These are phyloP conservation scores for Trichocladium antarcticum DNA, from an alignment of 495 filamentous ascomycete species.

Conservation along the genomic window DNA sequence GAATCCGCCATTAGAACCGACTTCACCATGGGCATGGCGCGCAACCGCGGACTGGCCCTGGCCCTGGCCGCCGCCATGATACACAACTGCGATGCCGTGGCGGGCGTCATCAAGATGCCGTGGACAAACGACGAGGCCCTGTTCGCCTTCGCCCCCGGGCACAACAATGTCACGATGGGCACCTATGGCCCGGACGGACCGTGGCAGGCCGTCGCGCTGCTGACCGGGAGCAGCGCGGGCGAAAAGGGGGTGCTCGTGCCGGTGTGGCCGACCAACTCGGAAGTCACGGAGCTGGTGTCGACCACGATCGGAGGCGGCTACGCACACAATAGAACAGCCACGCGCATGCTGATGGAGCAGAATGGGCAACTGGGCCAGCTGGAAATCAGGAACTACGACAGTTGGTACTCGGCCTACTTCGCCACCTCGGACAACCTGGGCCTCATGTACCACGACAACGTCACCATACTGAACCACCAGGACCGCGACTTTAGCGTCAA, in stretches of 20 bases:
- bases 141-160: too few relatives aligned
- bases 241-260: neutral
- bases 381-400: neutral
- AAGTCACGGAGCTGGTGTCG: neutral
- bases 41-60: too few relatives aligned
- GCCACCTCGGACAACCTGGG: too few relatives aligned
- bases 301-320: conserved; percentile 1
- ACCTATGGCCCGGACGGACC: conserved; percentile 25
- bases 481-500: neutral
- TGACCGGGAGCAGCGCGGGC: conserved; percentile 8
- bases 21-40: too few relatives aligned
- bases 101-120: too few relatives aligned
- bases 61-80: too few relatives aligned
- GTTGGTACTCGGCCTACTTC: too few relatives aligned
- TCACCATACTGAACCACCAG: neutral
- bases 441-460: too few relatives aligned
- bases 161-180: too few relatives aligned
- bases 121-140: too few relatives aligned
- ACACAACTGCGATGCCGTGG: too few relatives aligned
- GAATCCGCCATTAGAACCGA: too few relatives aligned
- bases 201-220: conserved; percentile 23
- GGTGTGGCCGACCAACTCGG: conserved; percentile 10
- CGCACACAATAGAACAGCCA: neutral
- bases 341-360: neutral
- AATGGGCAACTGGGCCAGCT: neutral